Base-by-base conservation (phyloP, 2,329 filamentous ascomycete genomes). In the Pyrenochaeta sp. region DNA sequence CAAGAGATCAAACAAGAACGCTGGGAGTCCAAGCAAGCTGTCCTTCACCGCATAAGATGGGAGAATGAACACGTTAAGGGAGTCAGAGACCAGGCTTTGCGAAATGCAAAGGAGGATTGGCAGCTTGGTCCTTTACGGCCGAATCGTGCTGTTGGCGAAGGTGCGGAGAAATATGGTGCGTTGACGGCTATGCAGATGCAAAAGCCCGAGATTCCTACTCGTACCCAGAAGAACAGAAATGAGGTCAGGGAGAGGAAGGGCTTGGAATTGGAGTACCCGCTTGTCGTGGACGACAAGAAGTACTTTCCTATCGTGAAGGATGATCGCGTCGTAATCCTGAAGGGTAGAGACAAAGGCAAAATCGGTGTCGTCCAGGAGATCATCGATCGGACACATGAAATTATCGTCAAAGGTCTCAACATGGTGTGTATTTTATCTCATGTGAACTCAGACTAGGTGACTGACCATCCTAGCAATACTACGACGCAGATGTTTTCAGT, bases 321-420 rank as follows among this genome's bases (percentile, higher is more conserved):
- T 6, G 95, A 98, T 78, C 86, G 95, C 58, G 93, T 97, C 32
- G 91, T 94, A 52, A 80, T 98, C 57, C 80, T 92, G 52, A 87
- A 90, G 59, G 93, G 94, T 8, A 85, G 84, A 36, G 91, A 95
- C 71, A 90, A 89, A 80, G 93, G 93, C 70, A 91, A 90, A 80
- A 95, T 99, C 78, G 91, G 91, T 50, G 80, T 81, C n/a, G 86
- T 98, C 44, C 77, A 75, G 58, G 76, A 81, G 1, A 81, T 96
- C 45, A 79, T 76, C 12, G 51, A 65, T 1, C 69, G 77, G 2
- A 66, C 64, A 13, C 75, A 77, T 28, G 61, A 67, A 9, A 68
- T 80, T 39, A 58, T 67, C 6, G 58, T 84, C 34, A 69, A 72
- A 46, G 77, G 72, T 24, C 30, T 82, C 50, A 83, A 83, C 59